A percentile compares a stretch with the other conserved stretches of the same genome.
Conservation (phyloP, 148 eudicot genomes). For the Arctostaphylos glauca region DNA sequence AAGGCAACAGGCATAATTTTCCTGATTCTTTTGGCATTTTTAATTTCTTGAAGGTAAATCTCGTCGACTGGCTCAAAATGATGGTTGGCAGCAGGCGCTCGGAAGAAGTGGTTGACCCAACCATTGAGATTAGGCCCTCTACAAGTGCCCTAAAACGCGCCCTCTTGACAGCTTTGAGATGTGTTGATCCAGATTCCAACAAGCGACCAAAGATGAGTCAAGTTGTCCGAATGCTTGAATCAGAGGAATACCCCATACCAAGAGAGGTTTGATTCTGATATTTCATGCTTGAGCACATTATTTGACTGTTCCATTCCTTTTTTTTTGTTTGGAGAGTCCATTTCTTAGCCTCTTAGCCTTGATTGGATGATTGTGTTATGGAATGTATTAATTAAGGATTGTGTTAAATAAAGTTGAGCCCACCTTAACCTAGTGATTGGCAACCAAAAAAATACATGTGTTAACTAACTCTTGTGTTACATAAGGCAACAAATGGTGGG, state of each 20-base stretch:
- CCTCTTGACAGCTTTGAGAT: constrained; percentile 81
- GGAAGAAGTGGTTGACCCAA: constrained; percentile 87
- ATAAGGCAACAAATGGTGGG: too few species aligned
- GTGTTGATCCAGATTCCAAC: constrained; percentile 80
- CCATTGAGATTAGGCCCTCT: constrained; percentile 62
- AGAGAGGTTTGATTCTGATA: constrained; percentile 54
- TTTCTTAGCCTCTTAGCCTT: too few species aligned
- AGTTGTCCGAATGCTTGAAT: constrained; percentile 92
- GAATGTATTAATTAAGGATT: too few species aligned
- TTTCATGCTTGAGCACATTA: neutral
- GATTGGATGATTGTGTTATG: too few species aligned
- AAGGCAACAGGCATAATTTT: neutral
- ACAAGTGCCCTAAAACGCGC: constrained; percentile 80
- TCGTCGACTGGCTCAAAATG: constrained; percentile 90
- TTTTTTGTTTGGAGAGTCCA: neutral
- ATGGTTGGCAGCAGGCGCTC: constrained; percentile 82
- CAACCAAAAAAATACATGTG: too few species aligned
- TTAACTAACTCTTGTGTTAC: too few species aligned
- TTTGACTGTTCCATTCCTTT: constrained; percentile 1
- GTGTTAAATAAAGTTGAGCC: too few species aligned
- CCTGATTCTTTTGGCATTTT: constrained; percentile 12
- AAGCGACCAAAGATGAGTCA: constrained; percentile 88
- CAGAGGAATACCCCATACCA: constrained; percentile 82
- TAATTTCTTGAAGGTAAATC: constrained; percentile 53
- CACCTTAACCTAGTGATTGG: too few species aligned